Conservation (phyloP, 2,329 filamentous ascomycete species). For the Magnaporthiopsis rhizophila region DNA sequence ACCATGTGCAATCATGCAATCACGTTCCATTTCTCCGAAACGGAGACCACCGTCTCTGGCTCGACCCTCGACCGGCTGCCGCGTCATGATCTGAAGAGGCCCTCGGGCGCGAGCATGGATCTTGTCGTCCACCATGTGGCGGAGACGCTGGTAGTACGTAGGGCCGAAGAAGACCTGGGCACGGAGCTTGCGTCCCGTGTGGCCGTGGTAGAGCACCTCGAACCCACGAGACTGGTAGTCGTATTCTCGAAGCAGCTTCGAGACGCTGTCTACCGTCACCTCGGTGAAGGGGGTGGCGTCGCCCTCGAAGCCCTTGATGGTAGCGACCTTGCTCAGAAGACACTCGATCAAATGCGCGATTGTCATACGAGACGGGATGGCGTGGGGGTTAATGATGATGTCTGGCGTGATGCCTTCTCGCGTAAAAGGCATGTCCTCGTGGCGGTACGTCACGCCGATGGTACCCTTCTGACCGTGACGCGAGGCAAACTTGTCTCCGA, state of each 20-base stretch:
- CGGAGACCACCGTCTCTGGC: constrained; percentile 94
- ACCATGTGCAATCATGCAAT: constrained; percentile 99
- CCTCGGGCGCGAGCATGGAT: constrained; percentile 98
- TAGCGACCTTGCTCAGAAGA: constrained; percentile 90
- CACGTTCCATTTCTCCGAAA: constrained; percentile 99
- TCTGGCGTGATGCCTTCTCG: constrained; percentile 86
- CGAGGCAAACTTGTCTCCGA: constrained; percentile 98
- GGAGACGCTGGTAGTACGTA: constrained; percentile 96
- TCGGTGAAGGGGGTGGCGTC: constrained; percentile 98
- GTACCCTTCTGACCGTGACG: constrained; percentile 99
- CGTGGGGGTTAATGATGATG: constrained; percentile 98
- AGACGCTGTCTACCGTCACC: constrained; percentile 91
- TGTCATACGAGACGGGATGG: constrained; percentile 99
- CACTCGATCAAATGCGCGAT: constrained; percentile 99
- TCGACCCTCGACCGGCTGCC: constrained; percentile 97
- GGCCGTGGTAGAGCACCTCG: constrained; percentile 97
- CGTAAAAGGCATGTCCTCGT: constrained; percentile 98
- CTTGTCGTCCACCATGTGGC: constrained; percentile 99
- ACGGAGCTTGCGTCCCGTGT: constrained; percentile 88
- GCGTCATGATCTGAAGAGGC: constrained; percentile 92
- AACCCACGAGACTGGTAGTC: constrained; percentile 97
- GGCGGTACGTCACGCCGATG: constrained; percentile 94
- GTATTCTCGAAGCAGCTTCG: constrained; percentile 73
- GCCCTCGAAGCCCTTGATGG: constrained; percentile 88
- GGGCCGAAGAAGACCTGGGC: constrained; percentile 95